phyloP scores from a whole-genome alignment of 2,329 filamentous ascomycete genomes.

The Neonectria coccinea region DNA sequence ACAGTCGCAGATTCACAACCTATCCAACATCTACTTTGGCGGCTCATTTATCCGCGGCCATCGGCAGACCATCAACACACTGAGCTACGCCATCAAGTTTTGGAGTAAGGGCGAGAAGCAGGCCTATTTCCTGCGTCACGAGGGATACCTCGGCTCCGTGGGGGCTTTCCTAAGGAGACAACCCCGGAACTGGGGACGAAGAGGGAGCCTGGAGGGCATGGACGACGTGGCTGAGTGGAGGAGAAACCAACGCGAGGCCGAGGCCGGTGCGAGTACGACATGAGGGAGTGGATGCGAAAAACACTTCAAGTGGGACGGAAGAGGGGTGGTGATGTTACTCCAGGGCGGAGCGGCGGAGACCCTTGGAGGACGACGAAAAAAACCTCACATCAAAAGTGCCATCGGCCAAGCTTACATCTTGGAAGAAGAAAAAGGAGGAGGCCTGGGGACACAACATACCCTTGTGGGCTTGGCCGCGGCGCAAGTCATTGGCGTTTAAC shows the following conservation, averaged over 20 bases:
- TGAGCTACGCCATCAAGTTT: conserved; percentile 97
- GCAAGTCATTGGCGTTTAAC: conserved; percentile 35
- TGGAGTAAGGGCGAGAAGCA: conserved; percentile 96
- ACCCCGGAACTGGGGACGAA: conserved; percentile 89
- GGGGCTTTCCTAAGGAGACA: conserved; percentile 94
- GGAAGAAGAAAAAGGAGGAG: conserved; percentile 13
- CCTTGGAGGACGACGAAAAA: conserved; percentile 10
- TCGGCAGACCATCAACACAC: conserved; percentile 96
- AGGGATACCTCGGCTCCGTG: conserved; percentile 93
- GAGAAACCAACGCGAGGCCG: conserved; percentile 38
- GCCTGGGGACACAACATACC: conserved; percentile 16
- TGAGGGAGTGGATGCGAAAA: conserved; percentile 12
- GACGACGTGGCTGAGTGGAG: conserved; percentile 50
- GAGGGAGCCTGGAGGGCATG: conserved; percentile 76
- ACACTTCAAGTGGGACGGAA: conserved; percentile 1
- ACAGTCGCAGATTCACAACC: conserved; percentile 93
- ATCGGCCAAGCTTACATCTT: conserved; percentile 10
- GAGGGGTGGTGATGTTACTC: conserved; percentile 15
- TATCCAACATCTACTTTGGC: conserved; percentile 96
- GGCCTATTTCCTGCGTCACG: conserved; percentile 94
- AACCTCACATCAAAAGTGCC: conserved; percentile 22
- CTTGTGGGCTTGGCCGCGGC: conserved; percentile 22
- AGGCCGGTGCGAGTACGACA: conserved; percentile 24
- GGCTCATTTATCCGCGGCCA: conserved; percentile 97
- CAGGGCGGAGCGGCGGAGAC: conserved; percentile 27